Evolutionary conservation across 2,329 filamentous ascomycete species (phyloP).

Genomic region (Blastomyces silverae): DNA sequence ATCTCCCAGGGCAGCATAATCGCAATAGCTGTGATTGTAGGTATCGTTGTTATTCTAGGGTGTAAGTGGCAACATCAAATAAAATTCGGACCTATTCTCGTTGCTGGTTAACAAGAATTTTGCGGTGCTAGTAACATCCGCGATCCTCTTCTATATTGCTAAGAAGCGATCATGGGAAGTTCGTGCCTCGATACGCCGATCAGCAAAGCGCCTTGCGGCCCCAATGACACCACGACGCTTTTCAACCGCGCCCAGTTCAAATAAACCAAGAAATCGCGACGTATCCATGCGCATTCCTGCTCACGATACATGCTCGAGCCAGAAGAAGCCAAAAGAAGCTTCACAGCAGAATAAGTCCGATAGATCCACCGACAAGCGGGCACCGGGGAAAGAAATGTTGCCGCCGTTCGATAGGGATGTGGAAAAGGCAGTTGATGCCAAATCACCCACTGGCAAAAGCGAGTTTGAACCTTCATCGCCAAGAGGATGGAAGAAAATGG

Average conservation of each 20-base stretch:
- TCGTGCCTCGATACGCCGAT: slow-evolving; percentile 62
- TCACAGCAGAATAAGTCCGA: background rate
- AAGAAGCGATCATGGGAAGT: slow-evolving; percentile 83
- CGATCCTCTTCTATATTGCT: slow-evolving; percentile 67
- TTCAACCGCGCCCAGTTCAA: background rate
- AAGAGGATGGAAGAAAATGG: slow-evolving; percentile 3
- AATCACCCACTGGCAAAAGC: slow-evolving; percentile 11
- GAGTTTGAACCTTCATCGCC: slow-evolving; percentile 8
- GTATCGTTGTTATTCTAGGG: slow-evolving; percentile 59
- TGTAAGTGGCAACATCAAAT: slow-evolving; percentile 47
- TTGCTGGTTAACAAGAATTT: slow-evolving; percentile 1
- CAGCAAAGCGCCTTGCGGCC: slow-evolving; percentile 45
- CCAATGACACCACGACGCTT: slow-evolving; percentile 16
- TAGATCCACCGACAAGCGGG: background rate
- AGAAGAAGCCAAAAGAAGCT: slow-evolving; percentile 1
- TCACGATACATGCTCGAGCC: background rate
- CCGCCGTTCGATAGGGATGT: background rate
- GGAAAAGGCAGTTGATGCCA: slow-evolving; percentile 11
- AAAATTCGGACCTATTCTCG: background rate
- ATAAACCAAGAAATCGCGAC: slow-evolving; percentile 3
- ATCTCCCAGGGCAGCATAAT: slow-evolving; percentile 64
- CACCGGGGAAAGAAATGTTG: background rate
- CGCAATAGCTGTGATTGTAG: slow-evolving; percentile 67
- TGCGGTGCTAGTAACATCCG: slow-evolving; percentile 50
- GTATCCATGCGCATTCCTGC: background rate